These are phyloP conservation scores for Thalassiosira sp. DNA, from an alignment of 352 stramenopile genomes.

Conservation along the genomic window DNA sequence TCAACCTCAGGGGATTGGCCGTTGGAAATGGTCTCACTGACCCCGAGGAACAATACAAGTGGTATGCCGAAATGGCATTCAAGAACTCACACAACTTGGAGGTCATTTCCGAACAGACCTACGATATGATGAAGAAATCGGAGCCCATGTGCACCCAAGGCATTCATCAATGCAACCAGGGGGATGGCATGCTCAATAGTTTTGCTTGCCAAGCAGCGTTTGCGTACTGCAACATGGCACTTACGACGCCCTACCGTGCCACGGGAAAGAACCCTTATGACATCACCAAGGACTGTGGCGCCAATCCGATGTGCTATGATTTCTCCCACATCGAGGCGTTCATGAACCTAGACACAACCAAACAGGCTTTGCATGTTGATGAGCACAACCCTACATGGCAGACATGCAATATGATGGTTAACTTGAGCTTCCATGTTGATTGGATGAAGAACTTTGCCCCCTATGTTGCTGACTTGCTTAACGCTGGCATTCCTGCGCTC, in stretches of 20 bases:
- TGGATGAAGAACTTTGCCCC: constrained; percentile 97
- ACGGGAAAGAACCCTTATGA: constrained; percentile 88
- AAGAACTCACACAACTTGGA: constrained; percentile 80
- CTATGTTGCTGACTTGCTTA: constrained; percentile 89
- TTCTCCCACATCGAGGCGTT: constrained; percentile 91
- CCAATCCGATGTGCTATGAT: constrained; percentile 92
- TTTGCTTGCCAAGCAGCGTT: constrained; percentile 87
- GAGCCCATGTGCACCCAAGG: constrained; percentile 76
- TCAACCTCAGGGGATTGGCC: constrained; percentile 91
- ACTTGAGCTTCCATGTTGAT: constrained; percentile 91
- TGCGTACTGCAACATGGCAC: constrained; percentile 87
- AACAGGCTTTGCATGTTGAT: constrained; percentile 88
- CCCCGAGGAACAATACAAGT: constrained; percentile 89
- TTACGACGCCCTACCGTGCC: constrained; percentile 81
- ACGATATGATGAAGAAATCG: constrained; percentile 72
- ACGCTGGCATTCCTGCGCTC: constrained; percentile 90
- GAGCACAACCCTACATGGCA: constrained; percentile 85
- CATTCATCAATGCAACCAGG: constrained; percentile 87
- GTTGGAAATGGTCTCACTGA: constrained; percentile 96
- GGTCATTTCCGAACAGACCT: constrained; percentile 62
- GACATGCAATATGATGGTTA: constrained; percentile 94
- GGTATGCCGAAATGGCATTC: constrained; percentile 79
- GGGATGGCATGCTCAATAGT: constrained; percentile 53
- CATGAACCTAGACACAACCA: constrained; percentile 86
- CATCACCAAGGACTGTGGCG: constrained; percentile 90